Conservation (phyloP, 1,139 yeast genomes). For the Blastobotrys serpentis region DNA sequence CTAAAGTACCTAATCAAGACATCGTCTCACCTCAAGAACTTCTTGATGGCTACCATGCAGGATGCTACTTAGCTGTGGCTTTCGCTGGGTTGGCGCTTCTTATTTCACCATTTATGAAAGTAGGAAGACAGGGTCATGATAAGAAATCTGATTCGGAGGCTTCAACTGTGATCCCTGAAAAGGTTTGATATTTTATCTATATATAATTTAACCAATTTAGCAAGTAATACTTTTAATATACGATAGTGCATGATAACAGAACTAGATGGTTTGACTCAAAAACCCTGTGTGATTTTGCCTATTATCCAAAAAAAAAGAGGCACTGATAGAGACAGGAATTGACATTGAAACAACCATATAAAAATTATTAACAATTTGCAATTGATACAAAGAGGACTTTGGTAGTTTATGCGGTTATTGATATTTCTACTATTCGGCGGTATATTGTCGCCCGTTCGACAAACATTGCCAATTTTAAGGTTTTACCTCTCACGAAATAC, state of each 20-base stretch:
- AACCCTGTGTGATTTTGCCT: too few relatives aligned
- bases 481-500: too few relatives aligned
- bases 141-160: slow-evolving; percentile 8
- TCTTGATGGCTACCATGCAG: slow-evolving; percentile 42
- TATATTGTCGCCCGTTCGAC: too few relatives aligned
- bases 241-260: background rate
- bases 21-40: slow-evolving; percentile 31
- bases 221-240: background rate
- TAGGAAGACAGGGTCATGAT: slow-evolving; percentile 39
- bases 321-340: too few relatives aligned
- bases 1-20: slow-evolving; percentile 37
- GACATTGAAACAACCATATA: too few relatives aligned
- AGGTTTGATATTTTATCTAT: background rate
- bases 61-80: slow-evolving; percentile 45
- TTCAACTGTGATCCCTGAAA: slow-evolving; percentile 5
- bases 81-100: slow-evolving; percentile 37
- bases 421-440: too few relatives aligned
- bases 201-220: background rate
- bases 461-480: too few relatives aligned
- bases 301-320: too few relatives aligned
- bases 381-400: too few relatives aligned
- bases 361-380: too few relatives aligned
- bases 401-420: too few relatives aligned
- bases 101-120: slow-evolving; percentile 38
- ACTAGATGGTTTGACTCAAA: too few relatives aligned